Evolutionary conservation across 257 asterid species (phyloP), one percentile per base, ranked within the genome.

Genomic region (Solanum lycopersicoides): DNA sequence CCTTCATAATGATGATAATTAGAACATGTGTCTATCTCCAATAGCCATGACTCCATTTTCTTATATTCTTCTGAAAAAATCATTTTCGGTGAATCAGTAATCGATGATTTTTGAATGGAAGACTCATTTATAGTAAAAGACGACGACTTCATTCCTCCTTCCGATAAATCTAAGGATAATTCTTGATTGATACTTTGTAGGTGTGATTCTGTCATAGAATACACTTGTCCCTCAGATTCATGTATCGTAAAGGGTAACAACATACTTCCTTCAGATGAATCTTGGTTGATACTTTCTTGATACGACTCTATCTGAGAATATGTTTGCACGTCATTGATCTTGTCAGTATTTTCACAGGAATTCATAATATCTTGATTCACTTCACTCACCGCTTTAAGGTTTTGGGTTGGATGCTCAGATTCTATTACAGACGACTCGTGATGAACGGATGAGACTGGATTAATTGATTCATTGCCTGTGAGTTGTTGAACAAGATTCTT

Each of bases 1-100:
- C 65, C 12, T 56, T 56, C 65, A 56, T 56, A 56, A 3, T 56
- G 12, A 20, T 56, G 65, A 85, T 90, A 92, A 91, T 88, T 87
- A 20, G 82, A 82, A 76, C 87, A 82, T n/a, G 91, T 77, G 9
- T 87, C 94, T n/a, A 90, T 89, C 90, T 90, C 96, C 88, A 91
- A 82, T 20, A 94, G 91, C 88, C 94, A 75, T 10, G 92, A 87
- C 83, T 94, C 98, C 13, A 93, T 89, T 80, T 92, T 95, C 68
- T 85, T 86, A 82, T 56, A 89, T n/a, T 72, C 75, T 3, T 89
- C 72, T 7, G 87, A 56, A 25, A 72, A 87, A 12, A 87, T 88
- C 50, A 87, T 59, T 41, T 85, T 8, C 87, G 75, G 0, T 0
- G 4, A 35, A 30, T 68, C 82, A 12, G 5, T 89, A 69, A 76